These are phyloP conservation scores for Leptomonas seymouri DNA, from an alignment of 208 protist genomes.

Conservation along the genomic window DNA sequence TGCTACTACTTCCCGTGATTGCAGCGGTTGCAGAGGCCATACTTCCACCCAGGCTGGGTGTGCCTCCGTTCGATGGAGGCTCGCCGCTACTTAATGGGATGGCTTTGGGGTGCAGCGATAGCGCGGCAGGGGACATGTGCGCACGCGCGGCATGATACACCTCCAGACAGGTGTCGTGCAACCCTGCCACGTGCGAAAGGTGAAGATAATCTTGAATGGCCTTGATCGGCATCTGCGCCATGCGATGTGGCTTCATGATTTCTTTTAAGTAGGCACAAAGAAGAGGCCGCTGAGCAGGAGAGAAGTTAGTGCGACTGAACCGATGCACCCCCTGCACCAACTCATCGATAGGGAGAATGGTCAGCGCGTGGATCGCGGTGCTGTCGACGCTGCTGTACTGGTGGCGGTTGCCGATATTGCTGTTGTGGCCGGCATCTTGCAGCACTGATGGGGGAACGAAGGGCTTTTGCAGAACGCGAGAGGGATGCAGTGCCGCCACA, in stretches of 20 bases:
- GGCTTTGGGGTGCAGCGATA: constrained; percentile 15
- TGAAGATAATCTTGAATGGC: constrained; percentile 60
- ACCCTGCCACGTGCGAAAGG: constrained; percentile 49
- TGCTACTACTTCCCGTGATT: background rate
- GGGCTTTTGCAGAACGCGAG: constrained; percentile 13
- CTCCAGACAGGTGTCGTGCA: constrained; percentile 54
- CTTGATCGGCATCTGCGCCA: constrained; percentile 39
- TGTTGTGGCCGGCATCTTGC: background rate
- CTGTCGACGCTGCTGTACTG: background rate
- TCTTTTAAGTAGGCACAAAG: constrained; percentile 62
- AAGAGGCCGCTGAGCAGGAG: constrained; percentile 29
- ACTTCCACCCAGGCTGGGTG: background rate
- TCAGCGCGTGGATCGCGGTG: constrained; percentile 31
- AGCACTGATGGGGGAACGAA: constrained; percentile 8
- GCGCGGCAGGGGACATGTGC: constrained; percentile 15
- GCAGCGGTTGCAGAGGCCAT: background rate
- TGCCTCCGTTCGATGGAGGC: background rate
- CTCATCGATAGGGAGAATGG: constrained; percentile 45
- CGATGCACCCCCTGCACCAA: constrained; percentile 58
- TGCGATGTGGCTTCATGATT: constrained; percentile 39
- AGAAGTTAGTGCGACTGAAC: constrained; percentile 75
- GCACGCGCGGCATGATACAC: constrained; percentile 55
- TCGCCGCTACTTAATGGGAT: background rate
- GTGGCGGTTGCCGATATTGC: background rate
- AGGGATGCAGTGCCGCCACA: constrained; percentile 10